Percentiles rank a stretch among this genome's conserved stretches.
Evolutionary conservation across 2,329 filamentous ascomycete species (phyloP).

Genomic region (Alternaria metachromatica): DNA sequence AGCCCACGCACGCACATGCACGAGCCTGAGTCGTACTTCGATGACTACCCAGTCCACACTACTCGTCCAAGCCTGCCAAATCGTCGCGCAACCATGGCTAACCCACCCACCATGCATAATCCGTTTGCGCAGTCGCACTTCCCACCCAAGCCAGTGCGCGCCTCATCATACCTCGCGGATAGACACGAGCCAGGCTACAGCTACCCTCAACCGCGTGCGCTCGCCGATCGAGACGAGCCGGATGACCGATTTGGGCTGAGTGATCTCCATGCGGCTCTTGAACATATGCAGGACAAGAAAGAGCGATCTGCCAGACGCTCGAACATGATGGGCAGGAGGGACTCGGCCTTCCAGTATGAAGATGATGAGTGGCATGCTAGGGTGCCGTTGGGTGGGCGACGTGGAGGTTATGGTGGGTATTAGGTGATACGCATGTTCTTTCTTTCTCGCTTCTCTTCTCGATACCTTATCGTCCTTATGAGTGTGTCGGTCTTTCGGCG

Average conservation of each 20-base stretch:
- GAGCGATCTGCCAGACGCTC: not conserved
- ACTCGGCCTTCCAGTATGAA: not conserved
- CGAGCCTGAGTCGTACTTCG: constrained; percentile 7
- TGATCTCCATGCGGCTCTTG: constrained; percentile 7
- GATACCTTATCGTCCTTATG: not conserved
- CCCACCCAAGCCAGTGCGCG: constrained; percentile 15
- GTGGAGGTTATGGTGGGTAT: not conserved
- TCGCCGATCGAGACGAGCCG: not conserved
- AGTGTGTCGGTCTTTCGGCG: not conserved
- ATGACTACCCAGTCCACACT: constrained; percentile 8
- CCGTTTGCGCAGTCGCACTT: constrained; percentile 10
- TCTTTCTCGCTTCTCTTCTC: not conserved
- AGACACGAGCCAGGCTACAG: constrained; percentile 3
- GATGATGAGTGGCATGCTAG: constrained; percentile 14
- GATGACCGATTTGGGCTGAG: not conserved
- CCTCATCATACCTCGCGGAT: constrained; percentile 10
- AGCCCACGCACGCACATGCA: not conserved
- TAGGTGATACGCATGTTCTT: not conserved
- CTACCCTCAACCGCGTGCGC: not conserved
- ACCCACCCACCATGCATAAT: not conserved
- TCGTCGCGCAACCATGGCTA: constrained; percentile 21
- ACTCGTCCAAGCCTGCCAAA: constrained; percentile 5
- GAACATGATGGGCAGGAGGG: not conserved
- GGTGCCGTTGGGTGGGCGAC: not conserved
- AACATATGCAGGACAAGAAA: constrained; percentile 10